phyloP scores from a whole-genome alignment of 2,329 filamentous ascomycete genomes.

The Ceratocystis colombiana region DNA sequence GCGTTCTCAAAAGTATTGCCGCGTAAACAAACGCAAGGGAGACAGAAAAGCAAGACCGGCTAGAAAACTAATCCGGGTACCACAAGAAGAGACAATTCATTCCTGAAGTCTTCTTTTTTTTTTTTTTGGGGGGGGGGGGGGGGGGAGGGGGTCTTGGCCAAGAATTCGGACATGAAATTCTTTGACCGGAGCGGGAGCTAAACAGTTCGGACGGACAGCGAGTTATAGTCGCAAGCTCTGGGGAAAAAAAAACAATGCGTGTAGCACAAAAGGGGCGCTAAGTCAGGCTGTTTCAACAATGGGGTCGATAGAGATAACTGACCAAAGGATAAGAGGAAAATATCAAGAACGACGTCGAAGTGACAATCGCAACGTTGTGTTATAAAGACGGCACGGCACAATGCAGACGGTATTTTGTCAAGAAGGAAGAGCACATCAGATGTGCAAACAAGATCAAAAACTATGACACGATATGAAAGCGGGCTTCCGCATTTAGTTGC shows the following conservation, averaged over 20 bases:
- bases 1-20: background rate
- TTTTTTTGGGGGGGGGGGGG: too few species aligned
- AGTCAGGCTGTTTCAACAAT: background rate
- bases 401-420: too few species aligned
- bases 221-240: background rate
- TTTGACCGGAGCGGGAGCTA: background rate
- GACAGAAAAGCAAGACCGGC: background rate
- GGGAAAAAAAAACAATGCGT: background rate
- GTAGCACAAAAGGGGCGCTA: slow-evolving; percentile 2
- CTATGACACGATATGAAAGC: background rate
- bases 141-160: too few species aligned
- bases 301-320: background rate
- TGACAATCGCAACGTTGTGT: background rate
- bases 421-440: too few species aligned
- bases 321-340: background rate
- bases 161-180: background rate
- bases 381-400: too few species aligned
- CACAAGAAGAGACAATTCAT: background rate
- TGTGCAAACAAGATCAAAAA: background rate
- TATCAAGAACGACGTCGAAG: background rate
- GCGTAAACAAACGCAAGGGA: background rate
- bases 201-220: background rate
- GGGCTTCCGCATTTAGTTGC: slow-evolving; percentile 4
- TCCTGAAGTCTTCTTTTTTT: background rate
- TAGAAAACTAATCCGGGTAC: slow-evolving; percentile 6